Evolutionary conservation across 208 protist genomes (phyloP).

Genomic region (Leishmania braziliensis): DNA sequence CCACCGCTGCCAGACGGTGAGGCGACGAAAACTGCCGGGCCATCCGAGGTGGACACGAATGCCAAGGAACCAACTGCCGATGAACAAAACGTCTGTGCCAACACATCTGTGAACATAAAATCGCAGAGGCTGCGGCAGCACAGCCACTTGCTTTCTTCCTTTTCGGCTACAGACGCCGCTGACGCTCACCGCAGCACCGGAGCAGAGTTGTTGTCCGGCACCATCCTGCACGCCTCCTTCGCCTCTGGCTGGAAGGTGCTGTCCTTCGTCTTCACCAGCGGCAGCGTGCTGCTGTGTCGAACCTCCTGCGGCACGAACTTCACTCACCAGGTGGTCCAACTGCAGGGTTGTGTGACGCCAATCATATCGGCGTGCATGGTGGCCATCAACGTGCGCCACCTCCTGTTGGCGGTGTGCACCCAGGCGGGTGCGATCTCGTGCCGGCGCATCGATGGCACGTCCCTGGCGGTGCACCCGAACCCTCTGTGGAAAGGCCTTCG

Average conservation of each 20-base stretch:
- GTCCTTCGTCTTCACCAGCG: conserved; percentile 60
- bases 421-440: conserved; percentile 60
- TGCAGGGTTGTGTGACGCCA: conserved; percentile 39
- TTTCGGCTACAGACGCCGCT: neutral
- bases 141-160: neutral
- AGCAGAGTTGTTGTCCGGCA: conserved; percentile 23
- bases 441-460: conserved; percentile 31
- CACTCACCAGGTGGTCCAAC: conserved; percentile 35
- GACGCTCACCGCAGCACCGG: conserved; percentile 1
- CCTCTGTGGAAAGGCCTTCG: conserved; percentile 59
- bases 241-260: conserved; percentile 38
- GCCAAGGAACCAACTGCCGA: neutral
- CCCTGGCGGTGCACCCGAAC: conserved; percentile 24
- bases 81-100: neutral
- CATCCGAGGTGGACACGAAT: neutral
- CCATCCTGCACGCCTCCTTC: conserved; percentile 56
- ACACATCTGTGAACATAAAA: neutral
- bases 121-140: neutral
- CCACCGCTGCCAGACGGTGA: conserved; percentile 1
- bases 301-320: conserved; percentile 54
- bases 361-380: conserved; percentile 37
- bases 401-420: conserved; percentile 58
- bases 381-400: conserved; percentile 56
- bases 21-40: neutral
- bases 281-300: conserved; percentile 48